Conservation (phyloP, 2,329 filamentous ascomycete species). For the Fusarium foetens region DNA sequence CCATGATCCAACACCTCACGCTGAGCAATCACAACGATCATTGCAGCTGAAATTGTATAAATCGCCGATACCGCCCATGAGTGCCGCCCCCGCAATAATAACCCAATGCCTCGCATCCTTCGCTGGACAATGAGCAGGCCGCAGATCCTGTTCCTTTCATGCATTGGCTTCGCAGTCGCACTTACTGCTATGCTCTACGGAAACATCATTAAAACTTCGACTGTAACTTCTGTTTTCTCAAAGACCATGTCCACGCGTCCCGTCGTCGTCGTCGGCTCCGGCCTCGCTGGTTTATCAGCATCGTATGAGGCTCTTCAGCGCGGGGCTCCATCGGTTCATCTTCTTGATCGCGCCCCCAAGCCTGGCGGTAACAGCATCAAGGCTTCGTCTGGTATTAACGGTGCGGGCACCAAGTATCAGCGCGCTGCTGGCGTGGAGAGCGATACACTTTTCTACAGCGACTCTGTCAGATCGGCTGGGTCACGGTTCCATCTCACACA, state of each 20-base stretch:
- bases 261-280: constrained; percentile 72
- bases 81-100: constrained; percentile 15
- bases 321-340: constrained; percentile 60
- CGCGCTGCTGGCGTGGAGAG: constrained; percentile 47
- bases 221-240: constrained; percentile 39
- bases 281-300: constrained; percentile 70
- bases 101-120: constrained; percentile 44
- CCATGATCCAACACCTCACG: constrained; percentile 25
- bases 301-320: constrained; percentile 65
- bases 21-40: background rate
- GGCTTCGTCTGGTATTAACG: constrained; percentile 74
- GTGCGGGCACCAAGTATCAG: constrained; percentile 68
- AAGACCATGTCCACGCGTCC: constrained; percentile 45
- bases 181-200: constrained; percentile 47
- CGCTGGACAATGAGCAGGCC: constrained; percentile 45
- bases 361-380: constrained; percentile 74
- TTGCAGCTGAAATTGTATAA: constrained; percentile 24
- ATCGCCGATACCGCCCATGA: constrained; percentile 38
- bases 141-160: constrained; percentile 42
- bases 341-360: constrained; percentile 69
- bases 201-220: constrained; percentile 34
- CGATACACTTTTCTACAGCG: constrained; percentile 60
- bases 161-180: constrained; percentile 43
- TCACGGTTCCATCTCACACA: constrained; percentile 45
- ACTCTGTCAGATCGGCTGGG: constrained; percentile 69